These are phyloP conservation scores for Trichoderma sp. DNA, from an alignment of 2,329 filamentous ascomycete species.

Conservation along the genomic window DNA sequence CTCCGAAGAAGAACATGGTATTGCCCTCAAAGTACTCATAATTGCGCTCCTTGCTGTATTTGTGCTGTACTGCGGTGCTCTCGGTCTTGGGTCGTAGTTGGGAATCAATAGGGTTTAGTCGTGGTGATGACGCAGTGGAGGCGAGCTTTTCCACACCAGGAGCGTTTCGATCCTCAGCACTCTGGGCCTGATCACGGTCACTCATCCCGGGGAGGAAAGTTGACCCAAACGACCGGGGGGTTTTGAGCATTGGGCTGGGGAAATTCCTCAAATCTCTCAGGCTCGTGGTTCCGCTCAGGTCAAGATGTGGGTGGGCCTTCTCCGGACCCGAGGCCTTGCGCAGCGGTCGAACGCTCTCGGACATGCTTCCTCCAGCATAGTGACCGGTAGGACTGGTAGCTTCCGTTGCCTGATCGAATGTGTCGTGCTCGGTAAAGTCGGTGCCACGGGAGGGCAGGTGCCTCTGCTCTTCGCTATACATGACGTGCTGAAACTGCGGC, in stretches of 20 bases:
- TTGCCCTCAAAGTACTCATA: constrained; percentile 94
- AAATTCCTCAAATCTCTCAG: constrained; percentile 52
- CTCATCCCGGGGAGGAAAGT: constrained; percentile 64
- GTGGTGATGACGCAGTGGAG: constrained; percentile 78
- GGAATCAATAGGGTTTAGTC: constrained; percentile 50
- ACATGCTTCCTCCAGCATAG: constrained; percentile 58
- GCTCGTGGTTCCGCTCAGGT: constrained; percentile 58
- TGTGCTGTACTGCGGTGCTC: constrained; percentile 30
- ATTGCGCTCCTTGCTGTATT: constrained; percentile 50
- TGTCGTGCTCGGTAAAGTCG: constrained; percentile 72
- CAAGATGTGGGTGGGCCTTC: constrained; percentile 40
- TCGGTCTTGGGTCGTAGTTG: constrained; percentile 22
- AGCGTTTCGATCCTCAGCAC: constrained; percentile 53
- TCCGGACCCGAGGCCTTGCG: constrained; percentile 44
- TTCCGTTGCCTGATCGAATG: constrained; percentile 66
- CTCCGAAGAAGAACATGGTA: constrained; percentile 82
- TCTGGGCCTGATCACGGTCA: constrained; percentile 41
- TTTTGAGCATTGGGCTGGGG: constrained; percentile 62
- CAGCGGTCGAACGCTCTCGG: constrained; percentile 77
- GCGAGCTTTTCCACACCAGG: constrained; percentile 79
- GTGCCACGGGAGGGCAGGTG: constrained; percentile 74
- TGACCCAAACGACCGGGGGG: constrained; percentile 72
- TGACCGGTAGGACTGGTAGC: constrained; percentile 71
- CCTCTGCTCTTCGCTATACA: constrained; percentile 44
- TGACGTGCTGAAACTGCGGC: constrained; percentile 31